phyloP scores from a whole-genome alignment of 495 filamentous ascomycete species.

The Tricharina praecox region DNA sequence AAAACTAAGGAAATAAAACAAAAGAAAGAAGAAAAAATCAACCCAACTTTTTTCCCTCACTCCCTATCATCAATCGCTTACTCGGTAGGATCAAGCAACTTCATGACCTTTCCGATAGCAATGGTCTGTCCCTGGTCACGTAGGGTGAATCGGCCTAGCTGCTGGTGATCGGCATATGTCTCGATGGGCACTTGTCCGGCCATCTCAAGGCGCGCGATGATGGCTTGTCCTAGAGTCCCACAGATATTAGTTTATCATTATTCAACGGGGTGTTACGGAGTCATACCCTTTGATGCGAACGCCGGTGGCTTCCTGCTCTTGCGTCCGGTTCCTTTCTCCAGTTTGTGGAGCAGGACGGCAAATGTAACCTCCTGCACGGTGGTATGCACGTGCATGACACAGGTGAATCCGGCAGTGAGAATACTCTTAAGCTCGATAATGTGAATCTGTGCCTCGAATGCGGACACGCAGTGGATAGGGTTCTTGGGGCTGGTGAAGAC shows the following conservation, averaged over 20 bases:
- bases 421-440: constrained; percentile 93
- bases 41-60: no score
- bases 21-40: no score
- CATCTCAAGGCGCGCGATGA: constrained; percentile 82
- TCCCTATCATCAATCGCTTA: no score
- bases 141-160: constrained; percentile 87
- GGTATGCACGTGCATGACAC: constrained; percentile 73
- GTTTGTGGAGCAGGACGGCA: constrained; percentile 67
- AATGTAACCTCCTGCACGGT: constrained; percentile 95
- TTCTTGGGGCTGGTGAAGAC: constrained; percentile 86
- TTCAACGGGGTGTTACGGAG: background rate
- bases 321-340: constrained; percentile 87
- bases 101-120: constrained; percentile 91
- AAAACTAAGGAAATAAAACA: no score
- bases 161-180: constrained; percentile 80
- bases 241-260: constrained; percentile 11
- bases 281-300: constrained; percentile 81
- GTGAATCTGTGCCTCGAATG: constrained; percentile 92
- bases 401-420: constrained; percentile 78
- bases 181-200: constrained; percentile 81
- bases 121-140: constrained; percentile 96
- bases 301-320: constrained; percentile 85
- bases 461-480: constrained; percentile 70
- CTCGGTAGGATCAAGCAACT: no score
- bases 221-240: constrained; percentile 33